Conservation (phyloP, 148 eudicot genomes). For the Vaccinium myrtillus region DNA sequence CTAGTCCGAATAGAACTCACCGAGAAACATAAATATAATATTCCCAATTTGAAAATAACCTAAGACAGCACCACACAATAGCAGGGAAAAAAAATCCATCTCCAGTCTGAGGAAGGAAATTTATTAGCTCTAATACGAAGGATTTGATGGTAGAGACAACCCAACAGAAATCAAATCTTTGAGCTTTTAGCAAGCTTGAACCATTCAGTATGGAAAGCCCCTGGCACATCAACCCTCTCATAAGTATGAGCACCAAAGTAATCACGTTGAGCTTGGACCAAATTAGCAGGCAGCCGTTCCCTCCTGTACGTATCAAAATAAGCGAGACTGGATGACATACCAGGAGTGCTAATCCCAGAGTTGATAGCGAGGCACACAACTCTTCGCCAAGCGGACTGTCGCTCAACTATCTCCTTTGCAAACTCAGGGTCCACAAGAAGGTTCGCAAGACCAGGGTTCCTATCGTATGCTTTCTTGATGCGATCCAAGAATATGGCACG, state of each 20-base stretch:
- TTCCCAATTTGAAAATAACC: neutral
- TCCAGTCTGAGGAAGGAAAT: constrained; percentile 9
- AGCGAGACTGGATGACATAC: constrained; percentile 96
- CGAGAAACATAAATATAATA: constrained; percentile 1
- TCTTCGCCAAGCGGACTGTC: constrained; percentile 82
- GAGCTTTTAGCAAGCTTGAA: constrained; percentile 74
- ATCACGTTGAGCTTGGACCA: constrained; percentile 95
- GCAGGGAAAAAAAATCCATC: neutral
- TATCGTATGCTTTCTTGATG: constrained; percentile 84
- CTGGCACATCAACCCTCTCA: constrained; percentile 76
- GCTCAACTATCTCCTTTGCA: constrained; percentile 72
- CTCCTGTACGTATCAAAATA: constrained; percentile 91
- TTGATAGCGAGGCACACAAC: constrained; percentile 77
- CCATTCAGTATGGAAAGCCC: constrained; percentile 90
- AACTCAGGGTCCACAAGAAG: constrained; percentile 85
- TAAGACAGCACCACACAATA: neutral
- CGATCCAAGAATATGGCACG: constrained; percentile 91
- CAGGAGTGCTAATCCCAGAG: constrained; percentile 83
- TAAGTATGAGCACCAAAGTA: constrained; percentile 95
- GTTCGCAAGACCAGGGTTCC: constrained; percentile 70
- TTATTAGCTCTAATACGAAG: constrained; percentile 6
- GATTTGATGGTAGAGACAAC: constrained; percentile 3
- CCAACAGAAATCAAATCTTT: constrained; percentile 38
- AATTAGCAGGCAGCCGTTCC: constrained; percentile 73
- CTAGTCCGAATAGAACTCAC: neutral